Percentiles rank a stretch among this genome's conserved stretches.
These are phyloP conservation scores for Trichophyton benhamiae DNA, from an alignment of 2,329 filamentous ascomycete genomes.

Conservation along the genomic window DNA sequence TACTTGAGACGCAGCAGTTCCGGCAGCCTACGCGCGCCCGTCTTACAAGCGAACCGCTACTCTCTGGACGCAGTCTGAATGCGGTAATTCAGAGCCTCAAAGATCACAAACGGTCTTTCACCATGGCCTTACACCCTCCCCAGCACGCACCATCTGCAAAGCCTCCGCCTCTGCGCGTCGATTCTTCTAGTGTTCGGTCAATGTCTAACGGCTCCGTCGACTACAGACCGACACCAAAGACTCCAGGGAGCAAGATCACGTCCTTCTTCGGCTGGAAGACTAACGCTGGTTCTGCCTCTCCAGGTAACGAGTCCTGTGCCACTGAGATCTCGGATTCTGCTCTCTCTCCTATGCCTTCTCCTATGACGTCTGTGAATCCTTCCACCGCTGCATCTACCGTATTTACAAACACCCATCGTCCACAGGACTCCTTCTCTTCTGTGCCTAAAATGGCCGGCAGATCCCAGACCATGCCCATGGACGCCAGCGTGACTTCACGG, in stretches of 20 bases:
- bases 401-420: conserved; percentile 11
- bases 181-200: conserved; percentile 24
- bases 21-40: background rate
- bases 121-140: conserved; percentile 35
- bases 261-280: conserved; percentile 58
- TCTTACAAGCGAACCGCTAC: background rate
- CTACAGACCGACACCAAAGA: conserved; percentile 35
- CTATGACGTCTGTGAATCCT: conserved; percentile 38
- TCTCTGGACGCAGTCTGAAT: background rate
- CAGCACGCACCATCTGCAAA: conserved; percentile 17
- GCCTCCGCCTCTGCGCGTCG: conserved; percentile 34
- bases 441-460: conserved; percentile 27
- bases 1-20: background rate
- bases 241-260: conserved; percentile 46
- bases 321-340: conserved; percentile 52
- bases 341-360: conserved; percentile 47
- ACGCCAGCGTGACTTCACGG: conserved; percentile 41
- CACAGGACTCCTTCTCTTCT: conserved; percentile 30
- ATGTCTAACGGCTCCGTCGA: conserved; percentile 25
- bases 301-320: conserved; percentile 46
- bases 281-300: conserved; percentile 40
- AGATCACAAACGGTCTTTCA: conserved; percentile 25
- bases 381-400: conserved; percentile 16
- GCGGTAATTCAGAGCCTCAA: conserved; percentile 4
- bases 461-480: conserved; percentile 32